Evolutionary conservation across 2,329 filamentous ascomycete genomes (phyloP).

Genomic region (Neofusicoccum kwambonambiense): DNA sequence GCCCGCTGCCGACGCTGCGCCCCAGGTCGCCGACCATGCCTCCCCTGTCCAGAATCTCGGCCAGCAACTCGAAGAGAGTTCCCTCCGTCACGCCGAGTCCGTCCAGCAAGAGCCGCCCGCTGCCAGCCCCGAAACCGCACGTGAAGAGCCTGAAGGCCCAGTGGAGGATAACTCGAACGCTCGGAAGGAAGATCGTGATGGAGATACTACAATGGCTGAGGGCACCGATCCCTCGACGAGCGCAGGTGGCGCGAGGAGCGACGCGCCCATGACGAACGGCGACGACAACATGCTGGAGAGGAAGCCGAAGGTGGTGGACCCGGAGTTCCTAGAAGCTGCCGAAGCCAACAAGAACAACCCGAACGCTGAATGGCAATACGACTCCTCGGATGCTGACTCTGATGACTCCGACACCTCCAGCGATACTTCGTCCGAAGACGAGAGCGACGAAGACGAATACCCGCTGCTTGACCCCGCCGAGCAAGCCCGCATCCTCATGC

Average conservation of each 20-base stretch:
- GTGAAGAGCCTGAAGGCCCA: not conserved
- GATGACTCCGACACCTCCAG: slow-evolving; percentile 51
- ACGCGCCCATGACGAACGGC: not conserved
- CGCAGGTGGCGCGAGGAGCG: not conserved
- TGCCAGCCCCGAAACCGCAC: not conserved
- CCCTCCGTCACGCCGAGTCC: slow-evolving; percentile 32
- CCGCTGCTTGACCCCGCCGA: slow-evolving; percentile 76
- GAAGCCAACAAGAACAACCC: slow-evolving; percentile 48
- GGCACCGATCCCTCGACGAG: not conserved
- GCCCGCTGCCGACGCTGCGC: not conserved
- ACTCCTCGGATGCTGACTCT: slow-evolving; percentile 61
- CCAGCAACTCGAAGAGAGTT: slow-evolving; percentile 33
- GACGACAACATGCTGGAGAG: slow-evolving; percentile 11
- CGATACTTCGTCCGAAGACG: slow-evolving; percentile 52
- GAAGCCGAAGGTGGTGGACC: slow-evolving; percentile 28
- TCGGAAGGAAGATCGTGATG: not conserved
- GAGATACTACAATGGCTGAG: not conserved
- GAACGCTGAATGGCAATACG: slow-evolving; percentile 78
- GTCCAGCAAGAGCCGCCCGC: slow-evolving; percentile 28
- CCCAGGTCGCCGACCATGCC: not conserved
- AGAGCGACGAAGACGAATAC: slow-evolving; percentile 56
- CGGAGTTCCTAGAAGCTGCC: slow-evolving; percentile 46
- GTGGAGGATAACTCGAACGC: slow-evolving; percentile 9
- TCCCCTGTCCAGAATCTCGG: slow-evolving; percentile 19
- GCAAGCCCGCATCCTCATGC: slow-evolving; percentile 81